A percentile compares a stretch with the other conserved stretches of the same genome.
Evolutionary conservation across 805 yeast species (phyloP).

Genomic region (Pichia cabralensis): DNA sequence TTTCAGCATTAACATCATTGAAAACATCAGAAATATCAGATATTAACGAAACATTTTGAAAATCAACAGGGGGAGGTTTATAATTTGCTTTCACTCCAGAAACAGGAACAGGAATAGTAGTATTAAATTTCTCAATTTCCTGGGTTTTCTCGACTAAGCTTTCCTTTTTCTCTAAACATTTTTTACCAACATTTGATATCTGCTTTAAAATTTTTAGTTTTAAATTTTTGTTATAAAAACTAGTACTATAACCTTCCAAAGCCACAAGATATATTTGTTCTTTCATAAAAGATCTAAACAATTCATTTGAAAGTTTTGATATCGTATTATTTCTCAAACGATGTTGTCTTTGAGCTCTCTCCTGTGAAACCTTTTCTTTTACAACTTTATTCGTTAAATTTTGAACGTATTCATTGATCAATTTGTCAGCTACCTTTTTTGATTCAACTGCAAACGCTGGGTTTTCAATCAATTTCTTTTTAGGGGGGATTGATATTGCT

Average conservation of each 20-base stretch:
- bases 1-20: too few species aligned
- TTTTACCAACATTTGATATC: slow-evolving; percentile 23
- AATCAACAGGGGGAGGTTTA: too few species aligned
- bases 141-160: slow-evolving; percentile 29
- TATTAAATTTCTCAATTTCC: slow-evolving; percentile 25
- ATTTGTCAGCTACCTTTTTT: slow-evolving; percentile 13
- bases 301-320: slow-evolving; percentile 33
- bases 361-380: slow-evolving; percentile 1
- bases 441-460: slow-evolving; percentile 25
- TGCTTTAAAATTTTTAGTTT: slow-evolving; percentile 24
- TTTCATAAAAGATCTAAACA: slow-evolving; percentile 50
- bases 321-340: slow-evolving; percentile 23
- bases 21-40: too few species aligned
- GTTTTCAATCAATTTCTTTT: slow-evolving; percentile 19
- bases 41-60: too few species aligned
- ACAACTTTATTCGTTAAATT: background rate
- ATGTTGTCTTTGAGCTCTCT: slow-evolving; percentile 11
- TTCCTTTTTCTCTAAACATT: slow-evolving; percentile 17
- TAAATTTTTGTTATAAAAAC: slow-evolving; percentile 24
- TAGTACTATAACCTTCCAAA: slow-evolving; percentile 37
- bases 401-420: slow-evolving; percentile 22
- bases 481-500: slow-evolving; percentile 2
- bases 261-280: slow-evolving; percentile 40
- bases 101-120: slow-evolving; percentile 23
- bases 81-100: too few species aligned